Conservation (phyloP, 2,329 filamentous ascomycete genomes). For the Meredithiella fracta region DNA sequence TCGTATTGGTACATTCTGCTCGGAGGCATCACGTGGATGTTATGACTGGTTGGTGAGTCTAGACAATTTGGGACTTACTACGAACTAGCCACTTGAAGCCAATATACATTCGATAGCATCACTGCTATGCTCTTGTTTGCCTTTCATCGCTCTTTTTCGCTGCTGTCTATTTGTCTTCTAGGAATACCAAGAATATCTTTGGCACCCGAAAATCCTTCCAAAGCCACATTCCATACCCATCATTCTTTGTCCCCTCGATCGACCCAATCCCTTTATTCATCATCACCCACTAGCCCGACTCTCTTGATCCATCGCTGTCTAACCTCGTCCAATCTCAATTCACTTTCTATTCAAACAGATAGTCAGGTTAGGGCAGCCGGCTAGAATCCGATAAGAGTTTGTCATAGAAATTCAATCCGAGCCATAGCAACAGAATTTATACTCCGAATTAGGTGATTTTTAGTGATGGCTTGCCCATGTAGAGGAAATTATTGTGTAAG, state of each 20-base stretch:
- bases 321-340: too few relatives aligned
- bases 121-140: background rate
- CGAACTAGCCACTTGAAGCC: too few relatives aligned
- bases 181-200: background rate
- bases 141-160: background rate
- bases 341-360: background rate
- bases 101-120: too few relatives aligned
- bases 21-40: too few relatives aligned
- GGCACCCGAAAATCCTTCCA: background rate
- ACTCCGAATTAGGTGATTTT: background rate
- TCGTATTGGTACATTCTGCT: too few relatives aligned
- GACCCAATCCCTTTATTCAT: too few relatives aligned
- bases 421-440: background rate
- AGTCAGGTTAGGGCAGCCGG: background rate
- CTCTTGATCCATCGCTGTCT: background rate
- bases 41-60: too few relatives aligned
- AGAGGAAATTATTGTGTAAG: background rate
- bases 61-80: too few relatives aligned
- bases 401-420: background rate
- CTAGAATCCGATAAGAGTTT: conserved; percentile 3
- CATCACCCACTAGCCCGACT: too few relatives aligned
- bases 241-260: too few relatives aligned
- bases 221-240: too few relatives aligned
- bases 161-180: background rate
- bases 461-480: background rate